phyloP scores from a whole-genome alignment of 2,329 filamentous ascomycete species.

The Microdochium trichocladiopsis region DNA sequence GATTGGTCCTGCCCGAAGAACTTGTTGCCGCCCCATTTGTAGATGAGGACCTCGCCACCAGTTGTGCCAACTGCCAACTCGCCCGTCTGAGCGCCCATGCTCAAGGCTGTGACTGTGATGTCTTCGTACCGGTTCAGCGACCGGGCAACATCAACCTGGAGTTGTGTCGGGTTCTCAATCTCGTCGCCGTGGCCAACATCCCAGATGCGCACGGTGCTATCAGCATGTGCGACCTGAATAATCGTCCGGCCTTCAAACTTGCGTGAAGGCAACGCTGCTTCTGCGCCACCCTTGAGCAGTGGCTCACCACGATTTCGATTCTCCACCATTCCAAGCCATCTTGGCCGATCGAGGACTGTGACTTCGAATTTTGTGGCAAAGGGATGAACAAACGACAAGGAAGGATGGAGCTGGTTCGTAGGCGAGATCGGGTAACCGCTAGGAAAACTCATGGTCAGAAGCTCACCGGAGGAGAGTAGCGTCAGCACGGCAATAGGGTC shows the following conservation, averaged over 20 bases:
- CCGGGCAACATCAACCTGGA: slow-evolving; percentile 82
- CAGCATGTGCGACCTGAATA: slow-evolving; percentile 79
- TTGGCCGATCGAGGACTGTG: slow-evolving; percentile 66
- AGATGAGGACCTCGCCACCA: slow-evolving; percentile 80
- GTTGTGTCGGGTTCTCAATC: slow-evolving; percentile 73
- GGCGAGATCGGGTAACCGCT: slow-evolving; percentile 86
- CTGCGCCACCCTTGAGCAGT: slow-evolving; percentile 72
- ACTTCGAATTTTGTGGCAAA: slow-evolving; percentile 71
- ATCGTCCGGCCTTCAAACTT: slow-evolving; percentile 79
- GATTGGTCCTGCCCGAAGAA: slow-evolving; percentile 58
- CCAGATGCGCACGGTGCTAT: slow-evolving; percentile 89
- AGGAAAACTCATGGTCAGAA: slow-evolving; percentile 86
- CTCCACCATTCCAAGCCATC: slow-evolving; percentile 90
- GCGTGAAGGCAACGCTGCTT: slow-evolving; percentile 61
- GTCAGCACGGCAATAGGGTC: slow-evolving; percentile 83
- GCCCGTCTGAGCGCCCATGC: slow-evolving; percentile 70
- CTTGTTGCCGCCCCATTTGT: slow-evolving; percentile 79
- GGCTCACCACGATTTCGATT: slow-evolving; percentile 70
- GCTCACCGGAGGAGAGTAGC: slow-evolving; percentile 76
- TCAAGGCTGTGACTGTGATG: slow-evolving; percentile 71
- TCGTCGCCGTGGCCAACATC: slow-evolving; percentile 89
- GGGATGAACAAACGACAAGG: slow-evolving; percentile 81
- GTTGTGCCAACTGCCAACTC: slow-evolving; percentile 79
- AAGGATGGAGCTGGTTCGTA: slow-evolving; percentile 87
- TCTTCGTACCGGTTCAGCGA: slow-evolving; percentile 74